Conservation (phyloP, 2,329 filamentous ascomycete genomes). For the Aspergillus pseudotamarii region DNA sequence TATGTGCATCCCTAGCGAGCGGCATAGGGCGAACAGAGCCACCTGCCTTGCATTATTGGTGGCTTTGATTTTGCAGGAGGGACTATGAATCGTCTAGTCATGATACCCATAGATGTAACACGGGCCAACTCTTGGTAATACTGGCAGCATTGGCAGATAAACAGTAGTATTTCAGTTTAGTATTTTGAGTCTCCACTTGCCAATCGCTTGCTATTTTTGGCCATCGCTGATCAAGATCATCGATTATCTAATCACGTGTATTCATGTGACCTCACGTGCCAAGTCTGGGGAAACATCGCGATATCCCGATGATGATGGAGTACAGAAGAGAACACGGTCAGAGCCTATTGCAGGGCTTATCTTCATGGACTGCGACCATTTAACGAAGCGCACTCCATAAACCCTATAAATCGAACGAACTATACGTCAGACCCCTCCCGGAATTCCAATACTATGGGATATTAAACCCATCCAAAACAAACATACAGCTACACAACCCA, state of each 20-base stretch:
- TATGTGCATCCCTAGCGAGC: background rate
- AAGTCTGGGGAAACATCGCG: background rate
- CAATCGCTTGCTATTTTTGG: background rate
- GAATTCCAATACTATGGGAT: background rate
- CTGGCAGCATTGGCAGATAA: background rate
- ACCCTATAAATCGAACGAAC: background rate
- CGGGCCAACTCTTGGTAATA: background rate
- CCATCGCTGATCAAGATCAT: background rate
- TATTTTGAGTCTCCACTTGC: background rate
- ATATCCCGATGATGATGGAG: background rate
- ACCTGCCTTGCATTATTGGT: background rate
- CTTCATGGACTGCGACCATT: background rate
- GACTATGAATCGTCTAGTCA: background rate
- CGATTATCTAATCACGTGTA: background rate
- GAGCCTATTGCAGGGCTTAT: background rate
- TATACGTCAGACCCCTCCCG: background rate
- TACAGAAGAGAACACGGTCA: background rate
- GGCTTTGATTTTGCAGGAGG: background rate
- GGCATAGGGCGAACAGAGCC: background rate
- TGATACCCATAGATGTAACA: background rate
- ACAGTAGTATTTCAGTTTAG: background rate
- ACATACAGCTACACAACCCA: background rate
- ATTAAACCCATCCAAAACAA: background rate
- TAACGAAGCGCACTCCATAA: background rate
- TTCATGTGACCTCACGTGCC: conserved; percentile 1